Evolutionary conservation across 1,284 basidiomycete genomes (phyloP), one percentile per base, ranked within the genome.

Genomic region (Heterobasidion annosum): DNA sequence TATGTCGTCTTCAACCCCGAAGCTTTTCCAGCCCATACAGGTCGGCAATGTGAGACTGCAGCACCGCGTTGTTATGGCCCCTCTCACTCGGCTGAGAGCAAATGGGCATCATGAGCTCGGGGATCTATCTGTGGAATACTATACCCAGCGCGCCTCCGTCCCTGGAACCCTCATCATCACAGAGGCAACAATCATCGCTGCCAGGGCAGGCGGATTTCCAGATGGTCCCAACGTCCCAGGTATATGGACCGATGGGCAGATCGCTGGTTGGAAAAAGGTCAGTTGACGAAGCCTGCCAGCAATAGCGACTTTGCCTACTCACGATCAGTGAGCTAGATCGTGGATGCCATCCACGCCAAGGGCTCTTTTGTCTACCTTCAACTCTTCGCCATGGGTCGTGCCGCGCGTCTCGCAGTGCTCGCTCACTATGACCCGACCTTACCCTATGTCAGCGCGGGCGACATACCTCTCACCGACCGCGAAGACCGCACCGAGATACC

Each of bases 121-220:
- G 12, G 65, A 68, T 16, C 58, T 72, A 9, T 67, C 65, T 13
- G 62, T 66, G 18, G 69, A 72, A 45, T 79, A 81, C 62, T 81
- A 81, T 63, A 55, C 62, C 0, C 78, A 81, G 59, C 68, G 78
- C 8, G 73, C 69, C 1, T 65, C 63, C 34, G 60, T 60, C 0
- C 70, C 73, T 0, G 79, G 78, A 0, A 74, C 75, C 0, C 63
- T 82, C 3, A 62, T 81, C 25, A 75, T 81, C 54, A 67, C 74
- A 2, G 79, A 81, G 62, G 77, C 65, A 0, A 76, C 73, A 3
- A 0, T 65, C 73, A 57, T 73, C 80, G 51, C 62, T 67, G 10
- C 54, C 66, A 6, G 25, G 5, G 25, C 25, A 25, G 25, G 63
- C 68, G 50, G 74, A 25, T 25, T 25, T 25, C 25, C 4, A 25